Percentiles rank a stretch among this genome's conserved stretches.
Conservation (phyloP, 208 protist genomes). For the Naegleria gruberi region DNA sequence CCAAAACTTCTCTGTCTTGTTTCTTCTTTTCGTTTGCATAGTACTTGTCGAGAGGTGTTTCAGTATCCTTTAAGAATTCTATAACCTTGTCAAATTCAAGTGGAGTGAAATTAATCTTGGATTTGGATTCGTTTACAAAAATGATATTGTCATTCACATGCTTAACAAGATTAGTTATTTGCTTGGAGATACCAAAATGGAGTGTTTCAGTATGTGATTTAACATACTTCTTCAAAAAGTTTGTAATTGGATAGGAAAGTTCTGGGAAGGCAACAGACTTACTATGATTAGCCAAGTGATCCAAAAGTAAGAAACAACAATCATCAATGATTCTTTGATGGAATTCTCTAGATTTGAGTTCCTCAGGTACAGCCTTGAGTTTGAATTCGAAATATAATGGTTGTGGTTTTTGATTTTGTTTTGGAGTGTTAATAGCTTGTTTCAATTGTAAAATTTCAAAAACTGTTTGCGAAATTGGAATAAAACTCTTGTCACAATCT, state of each 20-base stretch:
- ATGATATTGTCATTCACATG: neutral
- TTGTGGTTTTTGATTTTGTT: neutral
- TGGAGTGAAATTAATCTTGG: neutral
- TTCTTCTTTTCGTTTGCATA: neutral
- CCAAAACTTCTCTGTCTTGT: neutral
- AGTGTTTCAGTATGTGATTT: neutral
- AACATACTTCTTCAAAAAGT: neutral
- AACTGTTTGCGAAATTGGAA: neutral
- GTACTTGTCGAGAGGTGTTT: conserved; percentile 1
- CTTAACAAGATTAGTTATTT: neutral
- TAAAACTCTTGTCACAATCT: neutral
- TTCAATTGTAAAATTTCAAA: neutral
- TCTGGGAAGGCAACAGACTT: conserved; percentile 2
- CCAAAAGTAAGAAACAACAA: neutral
- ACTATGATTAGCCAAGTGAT: neutral
- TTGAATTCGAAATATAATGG: conserved; percentile 14
- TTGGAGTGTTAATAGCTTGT: neutral
- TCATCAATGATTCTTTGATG: neutral
- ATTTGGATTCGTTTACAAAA: neutral
- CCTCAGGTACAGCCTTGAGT: neutral
- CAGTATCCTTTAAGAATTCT: neutral
- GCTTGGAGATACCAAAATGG: neutral
- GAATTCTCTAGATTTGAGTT: neutral
- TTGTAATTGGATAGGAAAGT: neutral
- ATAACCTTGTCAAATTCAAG: neutral